Percentiles rank a stretch among this genome's conserved stretches.
Evolutionary conservation across 1,284 basidiomycete species (phyloP).

Genomic region (Heterobasidion annosum): DNA sequence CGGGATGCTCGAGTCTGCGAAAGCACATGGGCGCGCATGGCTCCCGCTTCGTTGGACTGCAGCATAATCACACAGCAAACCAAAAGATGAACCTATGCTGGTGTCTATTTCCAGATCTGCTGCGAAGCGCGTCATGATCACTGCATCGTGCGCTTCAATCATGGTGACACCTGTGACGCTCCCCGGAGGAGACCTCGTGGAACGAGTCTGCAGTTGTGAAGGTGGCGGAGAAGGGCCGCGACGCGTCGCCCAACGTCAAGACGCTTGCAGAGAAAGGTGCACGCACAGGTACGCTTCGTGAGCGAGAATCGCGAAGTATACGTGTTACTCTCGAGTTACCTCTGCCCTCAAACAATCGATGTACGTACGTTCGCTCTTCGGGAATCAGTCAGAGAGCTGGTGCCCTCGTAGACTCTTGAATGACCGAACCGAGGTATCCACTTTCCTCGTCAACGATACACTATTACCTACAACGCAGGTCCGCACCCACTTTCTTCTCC

Average conservation of each 20-base stretch:
- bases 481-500: no score
- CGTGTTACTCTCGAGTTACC: no score
- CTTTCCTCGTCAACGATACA: no score
- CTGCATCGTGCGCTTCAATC: constrained; percentile 46
- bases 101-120: constrained; percentile 3
- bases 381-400: no score
- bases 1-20: constrained; percentile 44
- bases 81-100: not conserved
- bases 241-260: constrained; percentile 35
- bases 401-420: no score
- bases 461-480: no score
- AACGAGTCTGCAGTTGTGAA: constrained; percentile 46
- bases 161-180: constrained; percentile 15
- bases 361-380: no score
- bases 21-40: constrained; percentile 34
- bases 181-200: constrained; percentile 46
- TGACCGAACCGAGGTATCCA: no score
- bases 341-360: no score
- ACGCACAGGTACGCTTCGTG: not conserved
- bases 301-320: no score
- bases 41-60: not conserved
- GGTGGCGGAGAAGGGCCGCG: constrained; percentile 43
- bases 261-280: constrained; percentile 58
- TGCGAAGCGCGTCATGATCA: constrained; percentile 62
- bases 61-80: not conserved